Base-by-base conservation (phyloP, 83 land plant genomes). In the Thuja plicata region DNA sequence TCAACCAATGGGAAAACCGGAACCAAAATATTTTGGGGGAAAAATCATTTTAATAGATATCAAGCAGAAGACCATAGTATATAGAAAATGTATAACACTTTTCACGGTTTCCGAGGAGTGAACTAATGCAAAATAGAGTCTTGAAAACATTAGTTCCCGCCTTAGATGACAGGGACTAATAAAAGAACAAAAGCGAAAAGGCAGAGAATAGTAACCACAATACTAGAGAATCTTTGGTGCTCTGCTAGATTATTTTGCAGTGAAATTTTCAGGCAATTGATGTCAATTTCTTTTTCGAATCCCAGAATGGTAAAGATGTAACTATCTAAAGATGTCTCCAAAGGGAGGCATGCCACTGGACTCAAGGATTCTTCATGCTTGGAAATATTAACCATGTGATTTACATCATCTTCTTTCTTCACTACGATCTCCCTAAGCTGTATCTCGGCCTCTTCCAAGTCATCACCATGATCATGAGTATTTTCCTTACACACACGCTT, bases 221-320 rank as follows among this genome's bases (percentile, higher is more conserved):
- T 12, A 34, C 85, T 82, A 11, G 85, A 82, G 46, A 82, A 82
- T 45, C 85, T 82, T 46, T 82, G 85, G 85, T 82, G 85, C 54
- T 82, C 45, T 32, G 24, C 85, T 16, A 82, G 5, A 45, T 9
- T 27, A 82, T 82, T 45, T 45, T 24, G 85, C 46, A 82, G 85
- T 27, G 85, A 82, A 24, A 10, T 9, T 45, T 82, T 82, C 32
- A 82, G 45, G 34, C 17, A 45, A 13, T 9, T n/a, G 50, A 82
- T 32, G n/a, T 81, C 84, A 11, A 81, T 40, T 41, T 43, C 48
- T 21, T 81, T 81, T 48, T 81, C 43, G 12, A 82, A 82, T 82
- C 85, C 85, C 85, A 82, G 54, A 43, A 82, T 82, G 85, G 3
- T 17, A 0, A 82, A 24, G 34, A 82, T 46, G 41, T 82, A 83